phyloP scores from a whole-genome alignment of 2,329 filamentous ascomycete genomes.

The Rhynchosporium graminicola region DNA sequence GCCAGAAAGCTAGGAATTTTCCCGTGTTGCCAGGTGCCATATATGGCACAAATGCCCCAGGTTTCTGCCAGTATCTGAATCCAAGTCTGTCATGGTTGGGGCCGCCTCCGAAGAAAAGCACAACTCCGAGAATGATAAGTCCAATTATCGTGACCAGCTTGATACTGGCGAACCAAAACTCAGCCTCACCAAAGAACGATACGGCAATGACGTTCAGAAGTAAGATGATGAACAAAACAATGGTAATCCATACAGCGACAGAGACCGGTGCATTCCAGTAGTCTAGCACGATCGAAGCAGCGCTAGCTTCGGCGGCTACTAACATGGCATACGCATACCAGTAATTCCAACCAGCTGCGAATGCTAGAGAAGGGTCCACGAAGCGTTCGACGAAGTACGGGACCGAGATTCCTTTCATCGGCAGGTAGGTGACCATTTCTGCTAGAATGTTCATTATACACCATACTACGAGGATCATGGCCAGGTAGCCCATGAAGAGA shows the following conservation, averaged over 20 bases:
- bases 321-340: slow-evolving; percentile 56
- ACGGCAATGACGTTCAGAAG: slow-evolving; percentile 22
- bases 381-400: slow-evolving; percentile 58
- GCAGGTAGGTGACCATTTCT: slow-evolving; percentile 57
- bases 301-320: slow-evolving; percentile 58
- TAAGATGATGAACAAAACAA: slow-evolving; percentile 19
- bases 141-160: slow-evolving; percentile 55
- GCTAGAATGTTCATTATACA: slow-evolving; percentile 56
- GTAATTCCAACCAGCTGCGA: slow-evolving; percentile 35
- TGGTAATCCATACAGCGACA: slow-evolving; percentile 35
- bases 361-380: slow-evolving; percentile 45
- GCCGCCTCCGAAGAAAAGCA: slow-evolving; percentile 22
- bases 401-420: slow-evolving; percentile 57
- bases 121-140: slow-evolving; percentile 48
- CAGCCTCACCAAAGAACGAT: slow-evolving; percentile 21
- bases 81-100: slow-evolving; percentile 21
- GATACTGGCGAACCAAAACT: slow-evolving; percentile 22
- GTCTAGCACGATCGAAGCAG: slow-evolving; percentile 58
- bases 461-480: slow-evolving; percentile 56
- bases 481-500: slow-evolving; percentile 67
- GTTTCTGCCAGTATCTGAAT: slow-evolving; percentile 21
- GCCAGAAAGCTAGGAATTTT: slow-evolving; percentile 21
- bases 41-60: slow-evolving; percentile 20
- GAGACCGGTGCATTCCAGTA: slow-evolving; percentile 59
- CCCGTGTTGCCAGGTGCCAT: slow-evolving; percentile 17